phyloP scores from a whole-genome alignment of 148 eudicot species.

The Diospyros lotus region DNA sequence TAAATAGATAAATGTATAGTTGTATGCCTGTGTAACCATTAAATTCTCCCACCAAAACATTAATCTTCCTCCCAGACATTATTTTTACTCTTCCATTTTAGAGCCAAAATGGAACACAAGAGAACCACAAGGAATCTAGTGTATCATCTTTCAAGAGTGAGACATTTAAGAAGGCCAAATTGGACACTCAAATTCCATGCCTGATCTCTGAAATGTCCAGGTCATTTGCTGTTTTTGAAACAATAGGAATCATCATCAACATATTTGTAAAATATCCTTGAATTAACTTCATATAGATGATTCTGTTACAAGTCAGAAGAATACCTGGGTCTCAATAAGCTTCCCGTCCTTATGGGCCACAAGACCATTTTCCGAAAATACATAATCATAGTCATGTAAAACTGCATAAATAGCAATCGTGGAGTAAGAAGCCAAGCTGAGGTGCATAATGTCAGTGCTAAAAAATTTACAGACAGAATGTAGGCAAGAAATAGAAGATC shows the following conservation, averaged over 20 bases:
- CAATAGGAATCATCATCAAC: constrained; percentile 1
- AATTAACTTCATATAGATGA: neutral
- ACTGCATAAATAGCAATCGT: constrained; percentile 40
- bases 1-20: too few species aligned
- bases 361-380: constrained; percentile 92
- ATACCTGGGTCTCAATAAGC: constrained; percentile 81
- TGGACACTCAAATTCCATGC: neutral
- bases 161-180: neutral
- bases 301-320: neutral
- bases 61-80: neutral
- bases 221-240: neutral
- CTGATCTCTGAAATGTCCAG: neutral
- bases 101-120: too few species aligned
- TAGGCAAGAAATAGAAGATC: neutral
- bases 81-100: too few species aligned
- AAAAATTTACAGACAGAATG: neutral
- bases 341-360: constrained; percentile 83
- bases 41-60: neutral
- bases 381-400: constrained; percentile 75
- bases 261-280: neutral
- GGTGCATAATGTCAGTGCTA: neutral
- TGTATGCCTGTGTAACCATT: neutral
- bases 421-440: neutral
- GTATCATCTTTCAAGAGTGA: neutral
- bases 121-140: neutral